phyloP scores from a whole-genome alignment of 805 yeast species.

The Ogataea ramenticola region DNA sequence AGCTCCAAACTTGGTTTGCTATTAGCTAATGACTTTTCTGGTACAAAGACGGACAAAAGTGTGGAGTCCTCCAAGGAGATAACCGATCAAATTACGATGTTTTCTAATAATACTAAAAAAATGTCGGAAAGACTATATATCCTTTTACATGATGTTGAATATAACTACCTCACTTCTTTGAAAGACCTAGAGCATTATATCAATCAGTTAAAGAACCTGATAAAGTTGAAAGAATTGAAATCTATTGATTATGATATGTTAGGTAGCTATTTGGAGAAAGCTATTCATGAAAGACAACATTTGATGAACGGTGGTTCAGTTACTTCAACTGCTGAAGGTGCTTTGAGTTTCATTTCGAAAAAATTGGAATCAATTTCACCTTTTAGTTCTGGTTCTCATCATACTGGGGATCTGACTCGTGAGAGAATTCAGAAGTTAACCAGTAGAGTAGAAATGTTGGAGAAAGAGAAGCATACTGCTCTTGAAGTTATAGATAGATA shows the following conservation, averaged over 20 bases:
- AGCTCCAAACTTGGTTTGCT: constrained; percentile 51
- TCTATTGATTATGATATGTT: constrained; percentile 86
- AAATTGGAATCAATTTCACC: constrained; percentile 44
- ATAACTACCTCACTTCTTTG: constrained; percentile 72
- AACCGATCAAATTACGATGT: constrained; percentile 16
- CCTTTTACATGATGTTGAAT: constrained; percentile 50
- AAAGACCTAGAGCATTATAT: constrained; percentile 85
- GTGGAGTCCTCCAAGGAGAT: constrained; percentile 31
- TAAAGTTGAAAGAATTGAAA: constrained; percentile 84
- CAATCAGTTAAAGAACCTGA: constrained; percentile 52
- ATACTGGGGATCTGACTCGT: constrained; percentile 33
- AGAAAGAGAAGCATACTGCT: constrained; percentile 36
- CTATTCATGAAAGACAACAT: constrained; percentile 51
- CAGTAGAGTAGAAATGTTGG: constrained; percentile 32
- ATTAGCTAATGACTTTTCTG: constrained; percentile 26
- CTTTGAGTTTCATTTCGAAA: constrained; percentile 29
- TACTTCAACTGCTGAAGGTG: constrained; percentile 29
- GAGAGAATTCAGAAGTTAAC: constrained; percentile 36
- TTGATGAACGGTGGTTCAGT: constrained; percentile 27
- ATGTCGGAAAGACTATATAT: constrained; percentile 20
- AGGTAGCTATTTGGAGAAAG: constrained; percentile 67
- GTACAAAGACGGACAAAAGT: constrained; percentile 18
- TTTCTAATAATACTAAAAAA: constrained; percentile 31
- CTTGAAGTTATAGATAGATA: constrained; percentile 38
- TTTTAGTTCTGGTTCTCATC: constrained; percentile 24